phyloP scores from a whole-genome alignment of 495 filamentous ascomycete genomes.

The Niebla homalea region DNA sequence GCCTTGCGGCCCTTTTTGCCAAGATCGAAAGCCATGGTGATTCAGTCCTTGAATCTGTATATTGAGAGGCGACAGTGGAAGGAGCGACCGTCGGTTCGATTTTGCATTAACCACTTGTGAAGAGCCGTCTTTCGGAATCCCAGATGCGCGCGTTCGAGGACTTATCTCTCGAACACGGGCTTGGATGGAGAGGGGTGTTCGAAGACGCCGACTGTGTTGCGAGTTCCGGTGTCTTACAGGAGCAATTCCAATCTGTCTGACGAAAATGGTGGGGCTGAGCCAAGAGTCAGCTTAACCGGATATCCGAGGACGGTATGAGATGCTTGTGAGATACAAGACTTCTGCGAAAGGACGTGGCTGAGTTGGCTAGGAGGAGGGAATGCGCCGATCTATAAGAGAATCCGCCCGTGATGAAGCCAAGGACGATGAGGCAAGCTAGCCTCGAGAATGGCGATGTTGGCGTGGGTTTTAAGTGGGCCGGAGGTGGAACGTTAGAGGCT shows the following conservation, averaged over 20 bases:
- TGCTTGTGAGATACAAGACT: background rate
- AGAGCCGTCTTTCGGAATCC: background rate
- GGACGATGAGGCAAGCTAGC: background rate
- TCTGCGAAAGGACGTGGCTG: background rate
- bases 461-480: background rate
- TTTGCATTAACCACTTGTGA: constrained; percentile 32
- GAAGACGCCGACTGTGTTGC: background rate
- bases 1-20: constrained; percentile 7
- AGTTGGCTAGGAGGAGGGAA: background rate
- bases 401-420: background rate
- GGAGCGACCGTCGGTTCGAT: constrained; percentile 21
- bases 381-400: background rate
- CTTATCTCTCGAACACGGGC: constrained; percentile 18
- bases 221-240: too few species aligned
- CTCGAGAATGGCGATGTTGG: background rate
- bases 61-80: constrained; percentile 13
- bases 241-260: too few species aligned
- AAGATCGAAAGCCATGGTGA: too few species aligned
- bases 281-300: background rate
- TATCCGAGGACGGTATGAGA: background rate
- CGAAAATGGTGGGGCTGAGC: too few species aligned
- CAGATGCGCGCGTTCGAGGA: constrained; percentile 16
- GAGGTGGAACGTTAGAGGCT: too few species aligned
- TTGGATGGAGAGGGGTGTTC: background rate
- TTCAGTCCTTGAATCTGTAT: too few species aligned